Conservation (phyloP, 495 filamentous ascomycete genomes). For the Mytilinidion resinicola region DNA sequence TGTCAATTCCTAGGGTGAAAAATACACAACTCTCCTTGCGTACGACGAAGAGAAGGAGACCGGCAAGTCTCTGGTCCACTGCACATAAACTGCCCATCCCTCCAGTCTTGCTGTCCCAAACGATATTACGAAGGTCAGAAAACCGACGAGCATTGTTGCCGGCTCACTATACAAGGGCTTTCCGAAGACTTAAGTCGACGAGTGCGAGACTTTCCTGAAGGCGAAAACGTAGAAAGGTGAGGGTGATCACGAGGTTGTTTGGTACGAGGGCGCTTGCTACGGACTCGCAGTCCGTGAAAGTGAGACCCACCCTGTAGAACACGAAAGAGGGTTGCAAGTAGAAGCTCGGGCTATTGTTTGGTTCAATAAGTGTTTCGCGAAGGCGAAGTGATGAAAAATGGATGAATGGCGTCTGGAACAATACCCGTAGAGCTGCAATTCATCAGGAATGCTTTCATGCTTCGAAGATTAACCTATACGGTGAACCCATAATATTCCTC, state of each 20-base stretch:
- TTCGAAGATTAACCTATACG: too few relatives aligned
- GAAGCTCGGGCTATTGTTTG: slow-evolving; percentile 52
- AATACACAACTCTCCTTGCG: slow-evolving; percentile 25
- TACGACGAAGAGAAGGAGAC: slow-evolving; percentile 26
- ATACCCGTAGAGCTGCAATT: background rate
- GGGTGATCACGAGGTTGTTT: slow-evolving; percentile 43
- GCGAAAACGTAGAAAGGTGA: slow-evolving; percentile 36
- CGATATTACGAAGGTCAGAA: slow-evolving; percentile 47
- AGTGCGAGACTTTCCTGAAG: slow-evolving; percentile 41
- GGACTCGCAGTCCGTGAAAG: slow-evolving; percentile 55
- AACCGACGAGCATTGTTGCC: slow-evolving; percentile 51
- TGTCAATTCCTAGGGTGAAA: slow-evolving; percentile 2
- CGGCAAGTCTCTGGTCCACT: slow-evolving; percentile 42
- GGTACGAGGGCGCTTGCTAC: slow-evolving; percentile 53
- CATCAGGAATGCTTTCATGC: too few relatives aligned
- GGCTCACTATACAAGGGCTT: slow-evolving; percentile 49
- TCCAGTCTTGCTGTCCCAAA: slow-evolving; percentile 45
- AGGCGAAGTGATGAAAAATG: background rate
- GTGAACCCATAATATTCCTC: background rate
- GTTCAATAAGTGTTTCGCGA: slow-evolving; percentile 41
- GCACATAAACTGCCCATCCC: slow-evolving; percentile 52
- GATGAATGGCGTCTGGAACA: background rate
- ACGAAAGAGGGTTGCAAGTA: slow-evolving; percentile 39
- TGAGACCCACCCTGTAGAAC: slow-evolving; percentile 39
- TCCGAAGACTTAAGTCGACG: slow-evolving; percentile 34